Evolutionary conservation across 495 filamentous ascomycete species (phyloP).

Genomic region (Daldinia childiae): DNA sequence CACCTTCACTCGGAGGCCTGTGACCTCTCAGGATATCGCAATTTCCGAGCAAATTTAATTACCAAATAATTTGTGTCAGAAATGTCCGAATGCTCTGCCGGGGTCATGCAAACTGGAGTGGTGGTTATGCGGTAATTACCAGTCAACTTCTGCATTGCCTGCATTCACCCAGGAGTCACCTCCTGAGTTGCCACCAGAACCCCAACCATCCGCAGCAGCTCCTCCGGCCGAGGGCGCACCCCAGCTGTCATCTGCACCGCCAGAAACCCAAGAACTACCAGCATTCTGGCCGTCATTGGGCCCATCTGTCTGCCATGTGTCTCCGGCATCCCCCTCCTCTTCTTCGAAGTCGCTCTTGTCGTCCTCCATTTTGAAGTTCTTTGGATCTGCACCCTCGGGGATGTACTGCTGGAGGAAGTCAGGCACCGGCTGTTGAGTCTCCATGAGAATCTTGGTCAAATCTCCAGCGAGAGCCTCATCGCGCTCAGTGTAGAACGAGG

Average conservation of each 20-base stretch:
- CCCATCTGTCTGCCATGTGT: neutral
- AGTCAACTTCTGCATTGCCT: neutral
- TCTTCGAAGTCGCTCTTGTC: constrained; percentile 68
- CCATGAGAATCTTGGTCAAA: constrained; percentile 80
- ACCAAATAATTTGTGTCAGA: neutral
- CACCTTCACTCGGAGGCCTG: neutral
- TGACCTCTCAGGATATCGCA: neutral
- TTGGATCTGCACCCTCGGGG: constrained; percentile 60
- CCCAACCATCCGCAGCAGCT: neutral
- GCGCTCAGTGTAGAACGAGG: constrained; percentile 79
- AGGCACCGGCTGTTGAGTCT: constrained; percentile 78
- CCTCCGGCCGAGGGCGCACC: neutral
- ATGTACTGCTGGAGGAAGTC: constrained; percentile 77
- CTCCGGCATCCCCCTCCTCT: constrained; percentile 36
- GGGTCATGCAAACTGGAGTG: neutral
- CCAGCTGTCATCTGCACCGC: constrained; percentile 8
- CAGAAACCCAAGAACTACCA: constrained; percentile 9
- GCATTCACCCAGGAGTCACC: neutral
- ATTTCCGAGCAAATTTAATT: neutral
- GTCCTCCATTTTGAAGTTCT: constrained; percentile 66
- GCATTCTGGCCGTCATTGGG: neutral
- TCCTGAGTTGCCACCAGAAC: neutral
- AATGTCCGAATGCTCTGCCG: neutral
- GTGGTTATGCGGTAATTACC: neutral
- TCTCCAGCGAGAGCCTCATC: constrained; percentile 74